Evolutionary conservation across 805 yeast species (phyloP).

Genomic region (Sugiyamaella americana): DNA sequence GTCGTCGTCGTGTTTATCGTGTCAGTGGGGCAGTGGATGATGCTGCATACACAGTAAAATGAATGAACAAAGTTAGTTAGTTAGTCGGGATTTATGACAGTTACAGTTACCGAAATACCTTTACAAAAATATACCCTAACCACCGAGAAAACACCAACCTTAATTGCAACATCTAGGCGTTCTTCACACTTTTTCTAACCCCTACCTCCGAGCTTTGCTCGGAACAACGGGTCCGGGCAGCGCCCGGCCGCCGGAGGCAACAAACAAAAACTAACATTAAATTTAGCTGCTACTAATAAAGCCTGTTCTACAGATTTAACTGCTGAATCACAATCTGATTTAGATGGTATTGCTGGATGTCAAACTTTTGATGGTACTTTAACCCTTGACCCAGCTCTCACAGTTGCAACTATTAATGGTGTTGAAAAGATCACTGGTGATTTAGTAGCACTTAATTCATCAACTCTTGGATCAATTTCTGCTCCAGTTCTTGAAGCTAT

Average conservation of each 20-base stretch:
- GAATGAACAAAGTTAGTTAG: too few species aligned
- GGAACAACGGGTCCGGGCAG: neutral
- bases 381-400: slow-evolving; percentile 38
- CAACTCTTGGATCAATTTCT: slow-evolving; percentile 53
- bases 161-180: too few species aligned
- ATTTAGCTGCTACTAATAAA: slow-evolving; percentile 8
- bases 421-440: slow-evolving; percentile 75
- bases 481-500: slow-evolving; percentile 77
- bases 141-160: neutral
- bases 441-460: slow-evolving; percentile 59
- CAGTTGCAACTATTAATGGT: slow-evolving; percentile 45
- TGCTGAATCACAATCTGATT: slow-evolving; percentile 73
- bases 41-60: too few species aligned
- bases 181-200: too few species aligned
- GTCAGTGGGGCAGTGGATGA: too few species aligned
- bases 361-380: slow-evolving; percentile 75
- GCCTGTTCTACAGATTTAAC: slow-evolving; percentile 23
- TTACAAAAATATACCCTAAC: neutral
- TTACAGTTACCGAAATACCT: too few species aligned
- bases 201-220: too few species aligned
- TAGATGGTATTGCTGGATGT: slow-evolving; percentile 70
- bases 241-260: neutral
- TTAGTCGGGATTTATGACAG: too few species aligned
- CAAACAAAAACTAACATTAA: slow-evolving; percentile 1
- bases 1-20: too few species aligned